A percentile compares a stretch with the other conserved stretches of the same genome.
Conservation (phyloP, 2,329 filamentous ascomycete species). For the Ceratocystis papillata region DNA sequence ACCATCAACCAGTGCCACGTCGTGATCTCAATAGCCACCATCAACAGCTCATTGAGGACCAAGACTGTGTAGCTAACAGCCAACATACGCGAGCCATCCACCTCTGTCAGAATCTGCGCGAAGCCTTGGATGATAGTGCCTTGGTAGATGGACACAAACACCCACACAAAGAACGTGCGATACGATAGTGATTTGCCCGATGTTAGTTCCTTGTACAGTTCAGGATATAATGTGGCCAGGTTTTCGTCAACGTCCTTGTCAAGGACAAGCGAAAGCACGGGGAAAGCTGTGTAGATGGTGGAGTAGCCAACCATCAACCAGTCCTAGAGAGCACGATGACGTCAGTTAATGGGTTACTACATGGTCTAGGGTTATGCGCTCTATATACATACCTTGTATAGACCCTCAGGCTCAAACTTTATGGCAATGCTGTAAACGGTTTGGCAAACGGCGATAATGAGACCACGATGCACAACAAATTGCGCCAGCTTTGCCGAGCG, state of each 20-base stretch:
- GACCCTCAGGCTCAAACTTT: constrained; percentile 81
- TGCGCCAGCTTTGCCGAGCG: constrained; percentile 88
- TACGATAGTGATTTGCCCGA: constrained; percentile 78
- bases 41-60: constrained; percentile 86
- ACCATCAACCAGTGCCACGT: constrained; percentile 97
- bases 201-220: constrained; percentile 96
- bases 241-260: constrained; percentile 93
- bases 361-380: not conserved
- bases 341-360: constrained; percentile 26
- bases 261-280: constrained; percentile 85
- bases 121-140: constrained; percentile 93
- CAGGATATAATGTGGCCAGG: constrained; percentile 87
- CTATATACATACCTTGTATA: constrained; percentile 56
- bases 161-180: constrained; percentile 93
- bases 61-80: constrained; percentile 85
- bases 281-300: constrained; percentile 86
- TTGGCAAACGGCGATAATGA: constrained; percentile 92
- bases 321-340: constrained; percentile 40
- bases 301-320: constrained; percentile 96
- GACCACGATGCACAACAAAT: constrained; percentile 93
- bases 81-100: constrained; percentile 66
- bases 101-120: constrained; percentile 73
- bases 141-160: constrained; percentile 88
- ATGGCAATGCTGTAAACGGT: constrained; percentile 94
- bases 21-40: constrained; percentile 93